Conservation (phyloP, 2,329 filamentous ascomycete species). For the Pseudogymnoascus sp. region DNA sequence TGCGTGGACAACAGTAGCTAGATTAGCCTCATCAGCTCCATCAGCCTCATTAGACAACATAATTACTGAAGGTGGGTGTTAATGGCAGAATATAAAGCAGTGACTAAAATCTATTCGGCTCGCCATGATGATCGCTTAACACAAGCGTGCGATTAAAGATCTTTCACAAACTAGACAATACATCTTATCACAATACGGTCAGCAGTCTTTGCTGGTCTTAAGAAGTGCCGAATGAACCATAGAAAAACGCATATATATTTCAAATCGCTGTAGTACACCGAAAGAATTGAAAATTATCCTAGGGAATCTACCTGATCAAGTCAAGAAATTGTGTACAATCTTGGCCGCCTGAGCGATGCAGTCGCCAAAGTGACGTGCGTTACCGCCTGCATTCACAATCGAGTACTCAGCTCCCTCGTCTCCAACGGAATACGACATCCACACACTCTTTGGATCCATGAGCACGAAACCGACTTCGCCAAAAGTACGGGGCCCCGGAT, state of each 20-base stretch:
- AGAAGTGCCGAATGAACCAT: not conserved
- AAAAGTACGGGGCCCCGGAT: not conserved
- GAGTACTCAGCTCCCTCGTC: not conserved
- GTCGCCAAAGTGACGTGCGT: not conserved
- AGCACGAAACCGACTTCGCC: constrained; percentile 5
- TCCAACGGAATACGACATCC: constrained; percentile 10
- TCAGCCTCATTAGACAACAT: not conserved
- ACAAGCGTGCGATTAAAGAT: not conserved
- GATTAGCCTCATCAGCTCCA: no score
- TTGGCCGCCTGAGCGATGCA: not conserved
- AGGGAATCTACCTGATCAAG: not conserved
- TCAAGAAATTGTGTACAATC: not conserved
- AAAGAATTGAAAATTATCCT: not conserved
- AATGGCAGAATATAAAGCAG: no score
- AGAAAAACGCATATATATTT: not conserved
- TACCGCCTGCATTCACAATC: not conserved
- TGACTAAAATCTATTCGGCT: not conserved
- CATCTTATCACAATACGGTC: not conserved
- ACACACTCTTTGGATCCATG: constrained; percentile 6
- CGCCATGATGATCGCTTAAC: not conserved
- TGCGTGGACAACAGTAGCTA: not conserved
- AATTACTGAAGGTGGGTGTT: no score
- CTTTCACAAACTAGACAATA: not conserved
- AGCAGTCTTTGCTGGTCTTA: not conserved
- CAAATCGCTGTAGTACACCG: not conserved